Conservation (phyloP, 495 filamentous ascomycete species). For the Neurospora africana region DNA sequence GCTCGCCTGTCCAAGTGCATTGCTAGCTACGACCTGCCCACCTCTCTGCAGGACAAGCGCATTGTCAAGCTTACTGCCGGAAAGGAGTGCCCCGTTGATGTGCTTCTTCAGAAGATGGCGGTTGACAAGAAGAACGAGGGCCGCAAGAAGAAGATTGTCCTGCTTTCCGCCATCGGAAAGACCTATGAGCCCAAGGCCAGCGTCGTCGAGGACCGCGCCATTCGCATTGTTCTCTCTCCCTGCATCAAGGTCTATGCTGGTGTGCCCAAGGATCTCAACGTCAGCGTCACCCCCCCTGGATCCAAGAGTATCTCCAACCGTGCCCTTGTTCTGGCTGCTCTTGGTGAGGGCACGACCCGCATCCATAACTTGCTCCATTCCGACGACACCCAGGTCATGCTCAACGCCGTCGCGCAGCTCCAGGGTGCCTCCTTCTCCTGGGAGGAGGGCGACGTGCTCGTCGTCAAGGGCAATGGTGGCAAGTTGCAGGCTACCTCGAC, state of each 20-base stretch:
- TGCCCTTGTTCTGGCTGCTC: constrained; percentile 81
- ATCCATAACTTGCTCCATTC: constrained; percentile 91
- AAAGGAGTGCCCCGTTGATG: constrained; percentile 85
- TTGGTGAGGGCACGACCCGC: constrained; percentile 76
- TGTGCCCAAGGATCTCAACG: constrained; percentile 48
- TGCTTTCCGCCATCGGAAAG: constrained; percentile 81
- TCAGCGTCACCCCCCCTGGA: constrained; percentile 78
- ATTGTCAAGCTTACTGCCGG: constrained; percentile 75
- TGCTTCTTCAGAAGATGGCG: constrained; percentile 82
- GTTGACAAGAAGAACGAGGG: constrained; percentile 99
- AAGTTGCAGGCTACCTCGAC: constrained; percentile 63
- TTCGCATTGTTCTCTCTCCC: constrained; percentile 75
- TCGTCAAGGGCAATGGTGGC: constrained; percentile 85
- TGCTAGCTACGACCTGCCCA: constrained; percentile 84
- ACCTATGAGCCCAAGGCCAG: constrained; percentile 80
- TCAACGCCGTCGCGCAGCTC: constrained; percentile 72
- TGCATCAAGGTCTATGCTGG: constrained; percentile 63
- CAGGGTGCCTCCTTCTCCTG: constrained; percentile 87
- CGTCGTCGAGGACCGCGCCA: constrained; percentile 75
- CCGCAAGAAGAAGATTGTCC: constrained; percentile 90
- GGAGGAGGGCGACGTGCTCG: constrained; percentile 85
- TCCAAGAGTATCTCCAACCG: constrained; percentile 98
- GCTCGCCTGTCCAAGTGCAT: constrained; percentile 85
- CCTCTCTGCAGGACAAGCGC: constrained; percentile 72
- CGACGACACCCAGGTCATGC: constrained; percentile 94